Base-by-base conservation (phyloP, 2,329 filamentous ascomycete species). In the Leptodontidium sp. region DNA sequence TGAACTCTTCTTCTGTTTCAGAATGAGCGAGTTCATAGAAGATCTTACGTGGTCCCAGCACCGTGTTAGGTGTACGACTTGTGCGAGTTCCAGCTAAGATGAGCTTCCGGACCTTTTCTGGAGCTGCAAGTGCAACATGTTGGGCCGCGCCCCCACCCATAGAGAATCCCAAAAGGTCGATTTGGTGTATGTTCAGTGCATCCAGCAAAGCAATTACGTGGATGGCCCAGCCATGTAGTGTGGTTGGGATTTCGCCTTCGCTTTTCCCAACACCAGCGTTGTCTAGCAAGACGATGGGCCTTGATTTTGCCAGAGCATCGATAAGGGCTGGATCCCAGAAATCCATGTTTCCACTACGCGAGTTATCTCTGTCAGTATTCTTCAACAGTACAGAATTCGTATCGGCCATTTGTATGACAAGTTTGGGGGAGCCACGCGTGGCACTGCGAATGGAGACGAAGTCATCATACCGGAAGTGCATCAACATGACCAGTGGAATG, bases 161-260 rank as follows among this genome's bases (percentile, higher is more conserved):
- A 14, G 75, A 78, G 72, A 81, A 81, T 12, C 80, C 80, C 0
- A 81, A 65, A 24, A 81, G 68, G 61, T 81, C 79, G 59, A 79
- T 73, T 64, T 78, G 68, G 1, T 68, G 24, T 43, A 80, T 68
- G 8, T 68, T 57, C 4, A 82, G 70, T 2, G 76, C 77, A 0
- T 67, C n/a, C 7, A 78, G 50, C n/a, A 81, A 69, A 29, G 69
- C 71, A 21, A 77, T 71, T 53, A 77, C 70, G 53, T 74, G 71
- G 21, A 74, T 67, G 4, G 78, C 78, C 75, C 76, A 79, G 57
- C 68, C 75, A 58, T 71, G 64, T 59, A 76, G 77, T n/a, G 69
- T 75, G 2, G 69, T 72, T 2, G 75, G 75, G 38, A 80, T 76
- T 26, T 73, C 65, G 35, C 80, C 79, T n/a, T 67, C 65, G 65